A percentile compares a stretch with the other conserved stretches of the same genome.
Conservation (phyloP, 345 rosid species). For the Excoecaria cochinchinensis region DNA sequence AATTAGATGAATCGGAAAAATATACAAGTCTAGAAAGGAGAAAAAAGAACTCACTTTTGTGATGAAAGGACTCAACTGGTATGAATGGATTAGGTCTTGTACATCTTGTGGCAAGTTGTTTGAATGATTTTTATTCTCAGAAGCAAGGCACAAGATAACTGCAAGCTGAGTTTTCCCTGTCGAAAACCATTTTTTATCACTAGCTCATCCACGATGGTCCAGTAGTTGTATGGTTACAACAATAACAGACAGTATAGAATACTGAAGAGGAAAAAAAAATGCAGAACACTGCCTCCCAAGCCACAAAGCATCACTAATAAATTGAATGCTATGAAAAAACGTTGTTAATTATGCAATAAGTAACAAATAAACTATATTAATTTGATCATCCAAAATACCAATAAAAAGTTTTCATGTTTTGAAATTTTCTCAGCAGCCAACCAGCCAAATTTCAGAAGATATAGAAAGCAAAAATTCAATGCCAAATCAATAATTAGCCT, state of each 20-base stretch:
- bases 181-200: constrained; percentile 22
- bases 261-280: neutral
- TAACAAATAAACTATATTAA: neutral
- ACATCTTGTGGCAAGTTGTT: constrained; percentile 44
- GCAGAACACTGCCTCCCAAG: neutral
- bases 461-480: neutral
- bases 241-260: neutral
- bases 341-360: neutral
- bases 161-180: constrained; percentile 62
- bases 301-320: neutral
- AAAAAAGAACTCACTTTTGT: constrained; percentile 57
- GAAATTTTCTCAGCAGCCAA: neutral
- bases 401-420: neutral
- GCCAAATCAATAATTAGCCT: neutral
- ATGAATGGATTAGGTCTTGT: constrained; percentile 51
- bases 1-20: neutral
- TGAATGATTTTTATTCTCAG: constrained; percentile 34
- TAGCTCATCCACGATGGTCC: neutral
- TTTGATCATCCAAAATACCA: neutral
- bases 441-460: neutral
- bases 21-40: neutral
- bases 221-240: neutral
- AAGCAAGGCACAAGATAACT: constrained; percentile 62
- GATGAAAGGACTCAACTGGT: constrained; percentile 76
- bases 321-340: neutral